Evolutionary conservation across 2,329 filamentous ascomycete genomes (phyloP).

Genomic region (Trichoderma pleuroti): DNA sequence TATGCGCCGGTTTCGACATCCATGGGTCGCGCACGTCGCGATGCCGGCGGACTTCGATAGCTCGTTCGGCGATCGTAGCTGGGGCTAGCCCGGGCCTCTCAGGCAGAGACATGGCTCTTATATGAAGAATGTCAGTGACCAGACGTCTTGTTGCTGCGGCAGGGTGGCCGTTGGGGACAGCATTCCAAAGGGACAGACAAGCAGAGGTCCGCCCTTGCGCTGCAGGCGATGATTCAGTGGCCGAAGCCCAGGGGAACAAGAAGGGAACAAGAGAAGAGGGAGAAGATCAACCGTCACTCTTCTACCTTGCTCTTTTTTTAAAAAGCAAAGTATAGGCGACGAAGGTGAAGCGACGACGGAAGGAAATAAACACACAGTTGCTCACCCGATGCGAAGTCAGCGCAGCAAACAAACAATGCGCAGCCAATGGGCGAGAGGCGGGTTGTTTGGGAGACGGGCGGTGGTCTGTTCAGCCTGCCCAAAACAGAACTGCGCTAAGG

Average conservation of each 20-base stretch:
- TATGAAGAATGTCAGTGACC: constrained; percentile 2
- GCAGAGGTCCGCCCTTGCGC: constrained; percentile 9
- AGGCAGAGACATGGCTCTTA: constrained; percentile 58
- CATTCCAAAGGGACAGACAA: constrained; percentile 14
- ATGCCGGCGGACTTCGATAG: constrained; percentile 66
- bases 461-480: constrained; percentile 8
- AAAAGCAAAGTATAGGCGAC: neutral
- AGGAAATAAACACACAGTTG: neutral
- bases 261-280: neutral
- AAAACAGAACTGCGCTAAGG: constrained; percentile 16
- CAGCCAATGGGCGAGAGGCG: constrained; percentile 12
- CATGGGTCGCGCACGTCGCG: constrained; percentile 60
- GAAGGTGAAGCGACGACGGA: neutral
- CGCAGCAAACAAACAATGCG: constrained; percentile 15
- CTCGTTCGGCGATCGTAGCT: constrained; percentile 58
- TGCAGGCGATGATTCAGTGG: neutral
- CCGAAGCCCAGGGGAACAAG: neutral
- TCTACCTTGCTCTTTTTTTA: neutral
- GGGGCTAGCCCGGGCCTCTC: constrained; percentile 61
- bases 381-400: constrained; percentile 16
- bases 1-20: constrained; percentile 67
- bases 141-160: constrained; percentile 3
- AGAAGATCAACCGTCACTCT: neutral
- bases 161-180: neutral
- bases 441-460: constrained; percentile 20